A percentile compares a stretch with the other conserved stretches of the same genome.
These are phyloP conservation scores for Claviceps africana DNA, from an alignment of 2,329 filamentous ascomycete genomes.

Conservation along the genomic window DNA sequence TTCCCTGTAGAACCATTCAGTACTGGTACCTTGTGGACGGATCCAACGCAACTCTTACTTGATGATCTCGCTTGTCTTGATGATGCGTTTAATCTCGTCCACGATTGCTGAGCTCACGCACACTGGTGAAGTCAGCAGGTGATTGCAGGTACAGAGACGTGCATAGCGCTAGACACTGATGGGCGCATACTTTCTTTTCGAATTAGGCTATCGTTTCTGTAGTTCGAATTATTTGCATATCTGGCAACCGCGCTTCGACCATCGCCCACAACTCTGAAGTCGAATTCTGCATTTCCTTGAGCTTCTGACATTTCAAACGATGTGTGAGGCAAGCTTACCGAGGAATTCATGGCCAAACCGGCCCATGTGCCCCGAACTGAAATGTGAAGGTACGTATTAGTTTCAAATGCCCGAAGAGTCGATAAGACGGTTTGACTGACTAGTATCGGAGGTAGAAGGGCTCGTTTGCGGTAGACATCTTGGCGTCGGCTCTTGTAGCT, in stretches of 20 bases:
- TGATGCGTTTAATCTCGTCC: slow-evolving; percentile 90
- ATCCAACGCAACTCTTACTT: slow-evolving; percentile 45
- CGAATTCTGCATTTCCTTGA: slow-evolving; percentile 60
- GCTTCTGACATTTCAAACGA: background rate
- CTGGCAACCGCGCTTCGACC: slow-evolving; percentile 84
- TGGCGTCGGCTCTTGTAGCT: background rate
- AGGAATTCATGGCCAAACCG: slow-evolving; percentile 97
- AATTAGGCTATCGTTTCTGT: slow-evolving; percentile 95
- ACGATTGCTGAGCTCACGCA: slow-evolving; percentile 85
- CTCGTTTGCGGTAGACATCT: slow-evolving; percentile 56
- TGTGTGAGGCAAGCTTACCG: slow-evolving; percentile 35
- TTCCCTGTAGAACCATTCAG: slow-evolving; percentile 45
- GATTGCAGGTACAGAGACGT: background rate
- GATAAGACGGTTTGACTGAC: slow-evolving; percentile 38
- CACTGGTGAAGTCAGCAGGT: slow-evolving; percentile 43
- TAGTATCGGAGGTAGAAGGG: slow-evolving; percentile 96
- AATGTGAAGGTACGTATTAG: slow-evolving; percentile 3
- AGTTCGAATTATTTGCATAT: slow-evolving; percentile 99
- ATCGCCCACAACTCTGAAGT: slow-evolving; percentile 84
- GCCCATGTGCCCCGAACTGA: slow-evolving; percentile 89
- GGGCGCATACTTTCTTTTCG: slow-evolving; percentile 82
- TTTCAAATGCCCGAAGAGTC: background rate
- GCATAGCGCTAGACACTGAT: slow-evolving; percentile 19
- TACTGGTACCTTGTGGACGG: background rate
- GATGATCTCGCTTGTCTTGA: slow-evolving; percentile 93